Base-by-base conservation (phyloP, 331 rosid genomes). In the Saraca asoca region DNA sequence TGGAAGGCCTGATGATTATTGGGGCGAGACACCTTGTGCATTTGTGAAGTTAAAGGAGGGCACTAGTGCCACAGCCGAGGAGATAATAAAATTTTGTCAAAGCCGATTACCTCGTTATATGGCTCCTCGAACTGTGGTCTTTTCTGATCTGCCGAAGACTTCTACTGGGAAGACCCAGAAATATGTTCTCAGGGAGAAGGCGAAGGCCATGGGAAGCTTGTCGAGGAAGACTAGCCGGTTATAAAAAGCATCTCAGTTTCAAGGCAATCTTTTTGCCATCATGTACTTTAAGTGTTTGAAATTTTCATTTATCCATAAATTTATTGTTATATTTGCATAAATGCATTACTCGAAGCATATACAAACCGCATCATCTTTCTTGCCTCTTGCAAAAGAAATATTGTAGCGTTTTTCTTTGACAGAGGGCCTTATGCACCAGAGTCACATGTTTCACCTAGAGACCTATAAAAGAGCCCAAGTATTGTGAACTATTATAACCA, bases 1-100 rank as follows among this genome's bases (percentile, higher is more conserved):
- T 49, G 85, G 83, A 12, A 83, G 85, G 62, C 88, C 87, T 9
- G 91, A 86, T 71, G 83, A 83, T 7, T 65, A 68, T 33, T 83
- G 88, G 92, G 92, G 92, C 38, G 92, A 86, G 74, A 81, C 89
- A 6, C 87, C 89, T 3, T 83, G 87, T 76, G 92, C 92, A 16
- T 86, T 83, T 58, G 87, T 83, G 58, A 86, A 81, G 67, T 39
- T 86, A 37, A 86, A 86, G 64, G 92, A 83, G 13, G 93, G 87
- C 0, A 14, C 6, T 9, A 75, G 13, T 71, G 82, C 77, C 2
- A 74, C 67, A 7, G 75, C 54, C 44, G 79, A 81, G 58, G 93
- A 83, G 70, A 77, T 87, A 5, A 87, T 81, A 18, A 61, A 79
- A 5, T 83, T 77, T 12, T 87, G 89, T 61, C 62, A 20, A 50